These are phyloP conservation scores for Rheum nobile DNA, from an alignment of 148 eudicot genomes.

Conservation along the genomic window DNA sequence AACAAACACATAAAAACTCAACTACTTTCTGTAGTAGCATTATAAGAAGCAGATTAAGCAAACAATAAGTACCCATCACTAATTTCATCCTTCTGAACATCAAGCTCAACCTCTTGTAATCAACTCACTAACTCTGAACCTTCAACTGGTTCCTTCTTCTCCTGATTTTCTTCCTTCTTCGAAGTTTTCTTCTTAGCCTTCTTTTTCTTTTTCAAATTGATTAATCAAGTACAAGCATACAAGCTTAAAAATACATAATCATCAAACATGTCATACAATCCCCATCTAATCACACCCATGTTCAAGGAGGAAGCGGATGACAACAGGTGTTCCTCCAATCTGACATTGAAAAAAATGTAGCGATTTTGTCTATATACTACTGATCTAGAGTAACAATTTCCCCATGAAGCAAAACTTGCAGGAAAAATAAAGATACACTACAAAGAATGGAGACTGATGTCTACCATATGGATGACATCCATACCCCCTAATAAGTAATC, in stretches of 20 bases:
- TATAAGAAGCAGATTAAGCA: background rate
- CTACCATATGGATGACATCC: conserved; percentile 57
- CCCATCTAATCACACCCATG: conserved; percentile 73
- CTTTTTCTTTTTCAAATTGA: conserved; percentile 22
- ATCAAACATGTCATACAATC: conserved; percentile 84
- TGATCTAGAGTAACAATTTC: background rate
- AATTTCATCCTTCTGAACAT: conserved; percentile 15
- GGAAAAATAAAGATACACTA: too few species aligned
- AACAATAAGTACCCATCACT: conserved; percentile 22
- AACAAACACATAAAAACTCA: background rate
- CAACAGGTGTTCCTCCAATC: conserved; percentile 98
- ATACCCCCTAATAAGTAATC: background rate
- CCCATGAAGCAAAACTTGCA: background rate
- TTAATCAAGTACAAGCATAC: too few species aligned
- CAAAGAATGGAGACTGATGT: background rate
- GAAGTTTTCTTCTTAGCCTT: conserved; percentile 10
- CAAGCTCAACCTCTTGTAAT: conserved; percentile 17
- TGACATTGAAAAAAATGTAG: conserved; percentile 4
- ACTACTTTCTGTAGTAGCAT: background rate
- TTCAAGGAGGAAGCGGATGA: conserved; percentile 72
- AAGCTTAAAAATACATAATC: too few species aligned
- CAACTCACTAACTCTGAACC: conserved; percentile 19
- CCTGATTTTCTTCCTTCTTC: conserved; percentile 8
- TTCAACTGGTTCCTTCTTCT: conserved; percentile 12
- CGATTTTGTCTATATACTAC: background rate